Evolutionary conservation across 805 yeast species (phyloP).

Genomic region (Candida rishiriensis): DNA sequence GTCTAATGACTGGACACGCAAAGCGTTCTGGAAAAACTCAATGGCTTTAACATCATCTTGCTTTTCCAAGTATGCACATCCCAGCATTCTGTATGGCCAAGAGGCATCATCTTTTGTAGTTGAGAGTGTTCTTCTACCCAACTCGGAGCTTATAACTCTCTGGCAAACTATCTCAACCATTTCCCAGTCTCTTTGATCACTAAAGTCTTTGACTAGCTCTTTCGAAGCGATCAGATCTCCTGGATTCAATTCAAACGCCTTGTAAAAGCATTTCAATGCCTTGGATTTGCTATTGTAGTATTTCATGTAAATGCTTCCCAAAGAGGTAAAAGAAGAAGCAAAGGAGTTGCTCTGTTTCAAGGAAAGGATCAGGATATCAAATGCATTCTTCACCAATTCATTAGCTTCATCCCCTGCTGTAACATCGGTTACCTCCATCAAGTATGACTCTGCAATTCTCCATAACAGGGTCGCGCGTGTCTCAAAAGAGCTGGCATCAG

Average conservation of each 20-base stretch:
- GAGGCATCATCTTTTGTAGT: constrained; percentile 33
- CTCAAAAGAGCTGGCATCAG: constrained; percentile 49
- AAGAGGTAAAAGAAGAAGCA: constrained; percentile 77
- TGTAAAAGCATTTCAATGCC: constrained; percentile 82
- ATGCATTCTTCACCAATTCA: constrained; percentile 42
- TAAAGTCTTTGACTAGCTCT: constrained; percentile 64
- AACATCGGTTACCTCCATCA: constrained; percentile 29
- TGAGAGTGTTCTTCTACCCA: constrained; percentile 46
- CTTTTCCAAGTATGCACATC: constrained; percentile 66
- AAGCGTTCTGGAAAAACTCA: constrained; percentile 82
- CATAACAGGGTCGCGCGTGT: constrained; percentile 59
- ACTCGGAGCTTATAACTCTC: constrained; percentile 60
- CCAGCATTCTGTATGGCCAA: constrained; percentile 91
- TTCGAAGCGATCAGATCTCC: constrained; percentile 73
- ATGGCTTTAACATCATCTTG: constrained; percentile 77
- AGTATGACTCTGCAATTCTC: constrained; percentile 67
- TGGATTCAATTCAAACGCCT: constrained; percentile 83
- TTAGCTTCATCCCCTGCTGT: constrained; percentile 18
- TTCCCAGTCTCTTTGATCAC: constrained; percentile 73
- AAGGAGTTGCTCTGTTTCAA: constrained; percentile 58
- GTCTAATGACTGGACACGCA: constrained; percentile 65
- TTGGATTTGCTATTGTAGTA: constrained; percentile 55
- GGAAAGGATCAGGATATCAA: constrained; percentile 53
- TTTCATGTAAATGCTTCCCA: constrained; percentile 69
- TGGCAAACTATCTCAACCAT: constrained; percentile 71